phyloP scores from a whole-genome alignment of 2,329 filamentous ascomycete genomes.

The Pestalotiopsis sp. region DNA sequence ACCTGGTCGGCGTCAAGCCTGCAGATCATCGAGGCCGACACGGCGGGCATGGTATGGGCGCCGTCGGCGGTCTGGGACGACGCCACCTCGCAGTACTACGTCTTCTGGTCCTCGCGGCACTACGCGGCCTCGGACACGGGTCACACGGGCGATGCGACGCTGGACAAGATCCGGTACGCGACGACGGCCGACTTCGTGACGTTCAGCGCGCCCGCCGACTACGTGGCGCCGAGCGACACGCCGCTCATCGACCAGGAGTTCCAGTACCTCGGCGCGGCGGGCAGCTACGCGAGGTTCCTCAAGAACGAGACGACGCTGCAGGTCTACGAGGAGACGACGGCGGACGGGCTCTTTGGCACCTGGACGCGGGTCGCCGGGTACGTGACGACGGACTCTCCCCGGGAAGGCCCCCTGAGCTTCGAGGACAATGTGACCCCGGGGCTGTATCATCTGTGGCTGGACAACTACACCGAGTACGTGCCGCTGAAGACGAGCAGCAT shows the following conservation, averaged over 20 bases:
- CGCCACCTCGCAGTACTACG: constrained; percentile 40
- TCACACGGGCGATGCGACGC: constrained; percentile 44
- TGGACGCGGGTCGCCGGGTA: constrained; percentile 45
- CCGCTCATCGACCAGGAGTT: constrained; percentile 54
- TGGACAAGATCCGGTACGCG: constrained; percentile 50
- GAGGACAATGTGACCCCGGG: constrained; percentile 37
- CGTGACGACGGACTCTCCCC: constrained; percentile 31
- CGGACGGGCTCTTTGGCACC: constrained; percentile 47
- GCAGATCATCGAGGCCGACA: constrained; percentile 33
- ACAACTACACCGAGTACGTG: constrained; percentile 46
- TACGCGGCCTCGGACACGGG: constrained; percentile 44
- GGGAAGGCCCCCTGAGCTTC: constrained; percentile 41
- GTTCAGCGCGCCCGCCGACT: constrained; percentile 47
- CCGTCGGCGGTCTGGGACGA: constrained; percentile 40
- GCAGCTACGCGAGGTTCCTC: constrained; percentile 47
- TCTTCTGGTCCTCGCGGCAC: constrained; percentile 50
- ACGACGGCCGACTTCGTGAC: constrained; percentile 52
- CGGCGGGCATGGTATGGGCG: constrained; percentile 41
- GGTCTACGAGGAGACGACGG: constrained; percentile 50
- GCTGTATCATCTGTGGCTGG: constrained; percentile 44
- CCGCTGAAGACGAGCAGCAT: constrained; percentile 47
- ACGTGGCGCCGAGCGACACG: constrained; percentile 41
- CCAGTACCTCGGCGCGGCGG: constrained; percentile 41
- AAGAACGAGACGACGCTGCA: constrained; percentile 52
- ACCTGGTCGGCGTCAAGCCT: constrained; percentile 34